Percentiles rank a stretch among this genome's conserved stretches.
Conservation (phyloP, 495 filamentous ascomycete genomes). For the Jackrogersella multiformis region DNA sequence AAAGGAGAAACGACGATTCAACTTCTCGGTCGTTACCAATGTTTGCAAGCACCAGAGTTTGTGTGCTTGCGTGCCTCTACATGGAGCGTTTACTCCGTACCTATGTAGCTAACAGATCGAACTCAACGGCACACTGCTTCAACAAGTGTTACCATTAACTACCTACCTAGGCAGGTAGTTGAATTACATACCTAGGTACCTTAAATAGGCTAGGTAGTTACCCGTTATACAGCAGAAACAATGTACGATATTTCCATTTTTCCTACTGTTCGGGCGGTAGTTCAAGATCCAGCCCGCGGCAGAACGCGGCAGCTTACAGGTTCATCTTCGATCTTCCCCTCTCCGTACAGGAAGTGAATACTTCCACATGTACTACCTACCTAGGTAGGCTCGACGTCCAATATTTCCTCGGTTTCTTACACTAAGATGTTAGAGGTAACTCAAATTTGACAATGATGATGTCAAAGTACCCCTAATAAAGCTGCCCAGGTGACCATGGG, state of each 20-base stretch:
- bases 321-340: slow-evolving; percentile 25
- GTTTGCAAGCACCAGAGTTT: slow-evolving; percentile 14
- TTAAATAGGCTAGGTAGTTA: background rate
- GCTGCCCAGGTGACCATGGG: background rate
- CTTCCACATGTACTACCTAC: background rate
- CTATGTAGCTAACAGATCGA: background rate
- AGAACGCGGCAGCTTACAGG: slow-evolving; percentile 12
- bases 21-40: slow-evolving; percentile 21
- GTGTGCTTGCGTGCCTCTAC: slow-evolving; percentile 7
- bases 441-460: background rate
- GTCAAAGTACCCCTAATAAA: background rate
- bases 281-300: slow-evolving; percentile 8
- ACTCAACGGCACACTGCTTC: background rate
- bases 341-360: background rate
- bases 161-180: too few relatives aligned
- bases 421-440: background rate
- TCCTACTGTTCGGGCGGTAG: slow-evolving; percentile 12
- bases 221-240: background rate
- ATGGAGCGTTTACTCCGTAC: slow-evolving; percentile 29
- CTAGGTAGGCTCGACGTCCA: too few relatives aligned
- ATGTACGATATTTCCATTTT: slow-evolving; percentile 10
- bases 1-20: slow-evolving; percentile 3
- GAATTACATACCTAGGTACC: too few relatives aligned
- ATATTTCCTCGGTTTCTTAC: too few relatives aligned
- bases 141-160: slow-evolving; percentile 7